Evolutionary conservation across 495 filamentous ascomycete species (phyloP).

Genomic region (Terfezia boudieri): DNA sequence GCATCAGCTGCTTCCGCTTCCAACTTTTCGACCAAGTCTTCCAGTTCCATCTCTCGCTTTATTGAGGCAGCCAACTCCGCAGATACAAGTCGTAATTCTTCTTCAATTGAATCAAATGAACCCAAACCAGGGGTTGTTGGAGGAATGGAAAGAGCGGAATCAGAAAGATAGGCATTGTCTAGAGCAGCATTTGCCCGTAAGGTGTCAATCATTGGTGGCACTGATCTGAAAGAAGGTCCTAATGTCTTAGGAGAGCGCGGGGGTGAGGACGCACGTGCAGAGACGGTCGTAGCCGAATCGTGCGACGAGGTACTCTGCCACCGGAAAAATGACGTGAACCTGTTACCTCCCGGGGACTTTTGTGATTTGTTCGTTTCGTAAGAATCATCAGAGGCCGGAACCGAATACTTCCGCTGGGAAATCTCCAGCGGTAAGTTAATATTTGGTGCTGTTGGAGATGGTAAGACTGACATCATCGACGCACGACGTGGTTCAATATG

Average conservation of each 20-base stretch:
- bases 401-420: conserved; percentile 10
- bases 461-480: conserved; percentile 9
- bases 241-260: conserved; percentile 34
- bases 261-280: conserved; percentile 37
- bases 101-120: conserved; percentile 60
- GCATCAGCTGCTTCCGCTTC: conserved; percentile 47
- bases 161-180: conserved; percentile 4
- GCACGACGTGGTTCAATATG: neutral
- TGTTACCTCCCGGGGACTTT: conserved; percentile 34
- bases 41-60: conserved; percentile 83
- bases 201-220: conserved; percentile 1
- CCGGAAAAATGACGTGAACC: conserved; percentile 46
- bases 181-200: neutral
- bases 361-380: conserved; percentile 24
- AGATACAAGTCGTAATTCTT: conserved; percentile 80
- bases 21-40: conserved; percentile 73
- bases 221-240: conserved; percentile 13
- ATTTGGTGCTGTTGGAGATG: conserved; percentile 8
- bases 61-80: conserved; percentile 82
- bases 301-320: conserved; percentile 38
- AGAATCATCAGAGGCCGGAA: conserved; percentile 15
- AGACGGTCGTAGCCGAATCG: conserved; percentile 40
- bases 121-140: conserved; percentile 25
- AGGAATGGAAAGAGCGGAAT: conserved; percentile 22
- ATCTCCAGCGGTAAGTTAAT: conserved; percentile 17